phyloP scores from a whole-genome alignment of 495 filamentous ascomycete species.

The Platismatia glauca region DNA sequence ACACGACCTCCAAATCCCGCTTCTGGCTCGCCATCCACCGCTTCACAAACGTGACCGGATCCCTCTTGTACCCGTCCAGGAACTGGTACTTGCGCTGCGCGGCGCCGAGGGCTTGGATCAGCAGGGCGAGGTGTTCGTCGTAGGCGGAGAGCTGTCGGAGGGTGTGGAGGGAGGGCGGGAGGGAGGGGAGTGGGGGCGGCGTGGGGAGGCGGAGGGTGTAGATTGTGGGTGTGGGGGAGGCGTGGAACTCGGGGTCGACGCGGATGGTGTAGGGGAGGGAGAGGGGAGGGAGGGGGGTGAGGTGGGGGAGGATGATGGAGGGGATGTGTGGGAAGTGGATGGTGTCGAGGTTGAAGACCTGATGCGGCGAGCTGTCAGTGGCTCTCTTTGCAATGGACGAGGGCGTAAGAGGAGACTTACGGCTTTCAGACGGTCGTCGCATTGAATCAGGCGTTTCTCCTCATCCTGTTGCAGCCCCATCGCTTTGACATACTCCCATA shows the following conservation, averaged over 20 bases:
- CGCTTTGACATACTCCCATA: conserved; percentile 91
- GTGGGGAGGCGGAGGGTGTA: conserved; percentile 82
- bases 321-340: conserved; percentile 86
- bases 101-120: conserved; percentile 67
- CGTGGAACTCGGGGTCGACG: conserved; percentile 76
- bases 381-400: conserved; percentile 1
- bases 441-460: conserved; percentile 82
- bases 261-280: conserved; percentile 88
- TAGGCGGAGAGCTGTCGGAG: conserved; percentile 62
- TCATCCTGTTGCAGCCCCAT: conserved; percentile 86
- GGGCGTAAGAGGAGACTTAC: conserved; percentile 38
- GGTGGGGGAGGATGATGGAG: conserved; percentile 62
- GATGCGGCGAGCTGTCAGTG: conserved; percentile 20
- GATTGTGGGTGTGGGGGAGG: conserved; percentile 55
- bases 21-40: conserved; percentile 83
- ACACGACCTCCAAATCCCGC: conserved; percentile 78
- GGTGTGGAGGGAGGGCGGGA: conserved; percentile 46
- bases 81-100: conserved; percentile 82
- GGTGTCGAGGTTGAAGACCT: conserved; percentile 72
- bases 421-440: conserved; percentile 68
- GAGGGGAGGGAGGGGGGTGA: conserved; percentile 71
- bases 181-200: conserved; percentile 57
- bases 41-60: conserved; percentile 72
- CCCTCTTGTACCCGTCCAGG: conserved; percentile 61
- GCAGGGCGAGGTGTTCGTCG: conserved; percentile 75